These are phyloP conservation scores for Gentiana dahurica DNA, from an alignment of 257 asterid genomes.

Conservation along the genomic window DNA sequence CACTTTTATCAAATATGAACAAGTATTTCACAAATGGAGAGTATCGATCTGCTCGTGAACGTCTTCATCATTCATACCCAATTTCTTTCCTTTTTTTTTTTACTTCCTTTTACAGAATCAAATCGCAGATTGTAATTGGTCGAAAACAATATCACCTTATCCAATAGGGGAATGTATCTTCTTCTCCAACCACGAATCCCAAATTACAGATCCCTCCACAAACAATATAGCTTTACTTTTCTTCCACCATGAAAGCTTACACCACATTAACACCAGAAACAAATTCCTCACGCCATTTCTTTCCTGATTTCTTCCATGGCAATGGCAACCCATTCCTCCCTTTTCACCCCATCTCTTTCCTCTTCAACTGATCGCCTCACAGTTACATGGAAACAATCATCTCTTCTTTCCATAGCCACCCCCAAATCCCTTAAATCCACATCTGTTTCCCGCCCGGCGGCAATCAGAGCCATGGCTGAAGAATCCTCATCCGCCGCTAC, in stretches of 20 bases:
- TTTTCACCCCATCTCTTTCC: conserved; percentile 59
- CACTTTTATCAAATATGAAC: too few relatives aligned
- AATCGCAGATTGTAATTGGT: conserved; percentile 20
- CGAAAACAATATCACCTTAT: conserved; percentile 16
- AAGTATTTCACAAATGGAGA: too few relatives aligned
- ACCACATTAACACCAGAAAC: not conserved
- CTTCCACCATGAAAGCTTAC: not conserved
- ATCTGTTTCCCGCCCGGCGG: conserved; percentile 13
- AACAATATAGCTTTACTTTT: conserved; percentile 9
- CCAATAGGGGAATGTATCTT: conserved; percentile 11
- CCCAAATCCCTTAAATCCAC: conserved; percentile 27
- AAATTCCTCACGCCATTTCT: not conserved
- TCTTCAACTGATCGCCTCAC: conserved; percentile 26
- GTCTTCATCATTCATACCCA: too few relatives aligned
- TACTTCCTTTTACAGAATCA: conserved; percentile 7
- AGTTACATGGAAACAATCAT: conserved; percentile 49
- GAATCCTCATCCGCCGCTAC: conserved; percentile 17
- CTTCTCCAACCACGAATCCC: too few relatives aligned
- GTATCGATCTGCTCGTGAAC: too few relatives aligned
- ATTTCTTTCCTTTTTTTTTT: too few relatives aligned
- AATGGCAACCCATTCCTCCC: conserved; percentile 83
- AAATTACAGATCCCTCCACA: conserved; percentile 20
- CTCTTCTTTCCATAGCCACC: conserved; percentile 24
- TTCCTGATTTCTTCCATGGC: conserved; percentile 25
- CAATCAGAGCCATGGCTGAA: conserved; percentile 60